Conservation (phyloP, 352 stramenopile genomes). For the Pythium grandisporangium region DNA sequence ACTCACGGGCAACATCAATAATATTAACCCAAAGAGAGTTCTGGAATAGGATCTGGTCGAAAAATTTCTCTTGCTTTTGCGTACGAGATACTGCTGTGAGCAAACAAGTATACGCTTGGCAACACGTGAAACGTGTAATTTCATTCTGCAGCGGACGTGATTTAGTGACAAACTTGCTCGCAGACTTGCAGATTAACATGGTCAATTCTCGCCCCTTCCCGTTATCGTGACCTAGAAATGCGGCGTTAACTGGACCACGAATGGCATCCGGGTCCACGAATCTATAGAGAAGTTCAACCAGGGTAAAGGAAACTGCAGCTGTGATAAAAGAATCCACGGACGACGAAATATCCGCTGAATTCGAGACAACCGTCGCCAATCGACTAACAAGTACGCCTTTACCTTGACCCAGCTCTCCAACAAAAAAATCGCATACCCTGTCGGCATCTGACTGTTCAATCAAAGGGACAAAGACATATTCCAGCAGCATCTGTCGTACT, state of each 20-base stretch:
- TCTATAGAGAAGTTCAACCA: slow-evolving; percentile 61
- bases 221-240: slow-evolving; percentile 57
- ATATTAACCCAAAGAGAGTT: slow-evolving; percentile 63
- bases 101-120: slow-evolving; percentile 65
- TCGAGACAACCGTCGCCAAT: slow-evolving; percentile 43
- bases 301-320: slow-evolving; percentile 40
- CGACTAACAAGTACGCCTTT: slow-evolving; percentile 32
- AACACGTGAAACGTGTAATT: slow-evolving; percentile 33
- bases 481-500: slow-evolving; percentile 9
- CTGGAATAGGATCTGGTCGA: slow-evolving; percentile 79
- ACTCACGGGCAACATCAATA: slow-evolving; percentile 28
- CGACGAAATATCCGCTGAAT: slow-evolving; percentile 29
- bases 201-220: slow-evolving; percentile 76
- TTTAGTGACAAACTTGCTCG: slow-evolving; percentile 66
- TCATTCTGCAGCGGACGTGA: slow-evolving; percentile 23
- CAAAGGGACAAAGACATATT: slow-evolving; percentile 10
- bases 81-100: slow-evolving; percentile 68
- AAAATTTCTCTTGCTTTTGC: slow-evolving; percentile 84
- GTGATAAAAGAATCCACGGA: slow-evolving; percentile 29
- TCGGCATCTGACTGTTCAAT: slow-evolving; percentile 9
- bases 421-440: slow-evolving; percentile 33
- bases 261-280: slow-evolving; percentile 54
- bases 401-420: slow-evolving; percentile 18
- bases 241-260: slow-evolving; percentile 53
- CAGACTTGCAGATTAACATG: slow-evolving; percentile 79